These are phyloP conservation scores for Leccinum griseonigrum DNA, from an alignment of 1,284 basidiomycete species.

Conservation along the genomic window DNA sequence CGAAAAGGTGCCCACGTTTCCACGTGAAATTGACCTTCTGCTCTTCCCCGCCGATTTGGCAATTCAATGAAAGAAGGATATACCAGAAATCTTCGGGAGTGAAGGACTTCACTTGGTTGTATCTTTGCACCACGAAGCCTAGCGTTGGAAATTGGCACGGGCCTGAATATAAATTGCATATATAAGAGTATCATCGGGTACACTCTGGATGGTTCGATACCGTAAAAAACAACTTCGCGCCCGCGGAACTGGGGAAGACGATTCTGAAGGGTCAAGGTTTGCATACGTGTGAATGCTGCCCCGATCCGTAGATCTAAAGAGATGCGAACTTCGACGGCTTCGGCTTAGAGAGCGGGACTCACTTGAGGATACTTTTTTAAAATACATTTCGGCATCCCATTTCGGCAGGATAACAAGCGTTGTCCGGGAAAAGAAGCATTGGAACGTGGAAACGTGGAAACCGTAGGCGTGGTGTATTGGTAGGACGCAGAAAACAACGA, in stretches of 20 bases:
- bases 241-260: conserved; percentile 63
- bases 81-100: conserved; percentile 92
- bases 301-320: conserved; percentile 90
- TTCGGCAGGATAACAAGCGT: conserved; percentile 56
- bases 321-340: conserved; percentile 90
- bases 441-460: conserved; percentile 52
- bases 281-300: conserved; percentile 91
- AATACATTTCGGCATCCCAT: conserved; percentile 54
- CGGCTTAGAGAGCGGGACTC: conserved; percentile 47
- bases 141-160: conserved; percentile 98
- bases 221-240: conserved; percentile 58
- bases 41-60: conserved; percentile 40
- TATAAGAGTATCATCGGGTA: conserved; percentile 20
- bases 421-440: conserved; percentile 40
- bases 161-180: conserved; percentile 46
- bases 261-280: conserved; percentile 75
- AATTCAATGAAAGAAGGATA: conserved; percentile 71
- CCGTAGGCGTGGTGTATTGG: conserved; percentile 73
- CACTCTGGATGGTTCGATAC: conserved; percentile 36
- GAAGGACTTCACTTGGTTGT: conserved; percentile 90
- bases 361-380: conserved; percentile 45
- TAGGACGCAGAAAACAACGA: conserved; percentile 53
- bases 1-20: conserved; percentile 86
- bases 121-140: conserved; percentile 96
- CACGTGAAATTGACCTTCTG: conserved; percentile 78